Evolutionary conservation across 2,329 filamentous ascomycete genomes (phyloP).

Genomic region (Dactylellina haptotyla): DNA sequence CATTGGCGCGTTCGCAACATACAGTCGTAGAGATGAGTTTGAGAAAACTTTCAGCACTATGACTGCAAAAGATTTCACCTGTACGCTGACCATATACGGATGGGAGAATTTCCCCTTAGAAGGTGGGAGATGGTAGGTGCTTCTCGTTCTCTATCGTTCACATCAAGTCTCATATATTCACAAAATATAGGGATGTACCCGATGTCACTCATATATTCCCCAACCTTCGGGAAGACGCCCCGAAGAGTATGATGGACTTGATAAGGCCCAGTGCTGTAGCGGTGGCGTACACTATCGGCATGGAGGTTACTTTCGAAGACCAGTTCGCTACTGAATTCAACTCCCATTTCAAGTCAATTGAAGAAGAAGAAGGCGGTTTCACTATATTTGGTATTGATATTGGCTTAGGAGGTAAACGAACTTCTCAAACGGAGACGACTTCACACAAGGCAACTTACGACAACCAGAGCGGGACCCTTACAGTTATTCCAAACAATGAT

Average conservation of each 20-base stretch:
- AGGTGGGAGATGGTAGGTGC: conserved; percentile 9
- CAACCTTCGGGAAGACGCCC: conserved; percentile 6
- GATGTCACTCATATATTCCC: conserved; percentile 14
- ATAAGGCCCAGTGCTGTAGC: conserved; percentile 5
- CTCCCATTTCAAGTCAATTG: conserved; percentile 24
- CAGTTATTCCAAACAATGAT: conserved; percentile 13
- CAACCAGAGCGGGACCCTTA: conserved; percentile 9
- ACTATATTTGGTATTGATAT: conserved; percentile 21
- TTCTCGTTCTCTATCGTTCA: no score
- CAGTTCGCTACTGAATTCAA: conserved; percentile 13
- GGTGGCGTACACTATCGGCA: conserved; percentile 17
- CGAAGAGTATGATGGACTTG: conserved; percentile 14
- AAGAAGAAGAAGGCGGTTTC: conserved; percentile 4
- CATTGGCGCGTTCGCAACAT: conserved; percentile 2
- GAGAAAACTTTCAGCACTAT: conserved; percentile 24
- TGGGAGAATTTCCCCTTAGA: neutral
- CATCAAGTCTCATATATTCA: neutral
- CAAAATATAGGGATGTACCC: conserved; percentile 15
- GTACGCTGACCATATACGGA: conserved; percentile 11
- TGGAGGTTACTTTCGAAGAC: conserved; percentile 18
- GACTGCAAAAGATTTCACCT: conserved; percentile 5
- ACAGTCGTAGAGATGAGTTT: conserved; percentile 22
- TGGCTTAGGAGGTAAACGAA: conserved; percentile 1
- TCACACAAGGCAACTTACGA: conserved; percentile 26
- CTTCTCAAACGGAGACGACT: conserved; percentile 5